Base-by-base conservation (phyloP, 2,329 filamentous ascomycete genomes). In the Verticillium klebahnii region DNA sequence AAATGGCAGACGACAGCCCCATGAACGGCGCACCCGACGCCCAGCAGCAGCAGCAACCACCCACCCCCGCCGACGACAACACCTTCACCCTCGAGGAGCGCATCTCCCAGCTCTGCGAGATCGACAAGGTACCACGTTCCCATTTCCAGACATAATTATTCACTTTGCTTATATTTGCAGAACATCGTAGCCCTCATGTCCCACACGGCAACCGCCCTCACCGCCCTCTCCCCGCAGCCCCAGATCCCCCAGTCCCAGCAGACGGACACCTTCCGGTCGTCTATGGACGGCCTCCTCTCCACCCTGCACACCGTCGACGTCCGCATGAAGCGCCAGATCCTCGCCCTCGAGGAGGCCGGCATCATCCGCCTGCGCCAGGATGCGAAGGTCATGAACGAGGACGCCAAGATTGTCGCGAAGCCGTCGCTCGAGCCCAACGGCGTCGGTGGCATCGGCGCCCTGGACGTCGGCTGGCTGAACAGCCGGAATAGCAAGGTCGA, bases 401-500 rank as follows among this genome's bases (percentile, higher is more conserved):
- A 65, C 39, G 63, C 63, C 23, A 65, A 62, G 52, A 64, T 65
- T 29, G 64, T 64, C 32, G 62, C 70, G 11, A 74, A 73, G 54
- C 72, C 76, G 14, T 78, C 79, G 11, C 67, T 85, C 66, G 77
- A 86, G 71, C 80, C 87, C 45, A 78, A 85, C 55, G 85, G 82
- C 45, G 75, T 80, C 61, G 85, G 80, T 25, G 80, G 80, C 68
- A 83, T 86, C 37, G 85, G 84, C 11, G 78, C 77, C 32, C 80
- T 97, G 60, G 93, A 97, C 71, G 89, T 96, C 15, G 93, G 93
- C 36, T 94, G 91, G 86, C 76, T 98, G 69, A 98, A 97, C 72
- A 93, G 91, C 69, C 85, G 92, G 62, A 92, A 91, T 64, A 89
- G 91, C 65, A 89, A 89, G 65, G 90, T 96, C 25, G 91, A 91